These are phyloP conservation scores for Fraxinus angustifolia DNA, from an alignment of 305 asterid genomes.

Conservation along the genomic window DNA sequence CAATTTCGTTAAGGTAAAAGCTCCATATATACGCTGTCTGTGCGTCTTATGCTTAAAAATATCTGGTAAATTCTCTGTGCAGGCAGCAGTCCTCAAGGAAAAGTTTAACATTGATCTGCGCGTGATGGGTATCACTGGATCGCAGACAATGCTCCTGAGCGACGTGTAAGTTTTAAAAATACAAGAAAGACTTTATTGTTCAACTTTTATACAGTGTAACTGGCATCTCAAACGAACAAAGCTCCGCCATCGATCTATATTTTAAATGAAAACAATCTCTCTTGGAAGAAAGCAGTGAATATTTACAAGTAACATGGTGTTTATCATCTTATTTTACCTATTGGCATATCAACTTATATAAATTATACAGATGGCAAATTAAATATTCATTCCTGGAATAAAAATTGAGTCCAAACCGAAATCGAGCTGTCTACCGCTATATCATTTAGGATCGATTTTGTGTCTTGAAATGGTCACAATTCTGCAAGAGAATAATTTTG, in stretches of 20 bases:
- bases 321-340: not conserved
- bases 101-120: slow-evolving; percentile 91
- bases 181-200: not conserved
- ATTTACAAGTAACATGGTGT: not conserved
- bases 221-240: not conserved
- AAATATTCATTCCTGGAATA: not conserved
- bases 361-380: not conserved
- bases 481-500: not conserved
- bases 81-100: slow-evolving; percentile 93
- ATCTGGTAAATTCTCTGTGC: slow-evolving; percentile 21
- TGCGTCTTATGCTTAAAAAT: slow-evolving; percentile 1
- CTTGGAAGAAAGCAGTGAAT: slow-evolving; percentile 1
- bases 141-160: slow-evolving; percentile 66
- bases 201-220: slow-evolving; percentile 2
- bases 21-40: slow-evolving; percentile 1
- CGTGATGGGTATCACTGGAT: slow-evolving; percentile 87
- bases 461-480: not conserved
- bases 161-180: slow-evolving; percentile 53
- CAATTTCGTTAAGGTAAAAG: slow-evolving; percentile 2
- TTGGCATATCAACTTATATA: not conserved
- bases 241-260: not conserved
- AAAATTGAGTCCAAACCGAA: not conserved
- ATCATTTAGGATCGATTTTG: not conserved
- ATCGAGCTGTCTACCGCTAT: not conserved
- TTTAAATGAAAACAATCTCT: not conserved